phyloP scores from a whole-genome alignment of 208 protist species.

The Giardia duodenalis region DNA sequence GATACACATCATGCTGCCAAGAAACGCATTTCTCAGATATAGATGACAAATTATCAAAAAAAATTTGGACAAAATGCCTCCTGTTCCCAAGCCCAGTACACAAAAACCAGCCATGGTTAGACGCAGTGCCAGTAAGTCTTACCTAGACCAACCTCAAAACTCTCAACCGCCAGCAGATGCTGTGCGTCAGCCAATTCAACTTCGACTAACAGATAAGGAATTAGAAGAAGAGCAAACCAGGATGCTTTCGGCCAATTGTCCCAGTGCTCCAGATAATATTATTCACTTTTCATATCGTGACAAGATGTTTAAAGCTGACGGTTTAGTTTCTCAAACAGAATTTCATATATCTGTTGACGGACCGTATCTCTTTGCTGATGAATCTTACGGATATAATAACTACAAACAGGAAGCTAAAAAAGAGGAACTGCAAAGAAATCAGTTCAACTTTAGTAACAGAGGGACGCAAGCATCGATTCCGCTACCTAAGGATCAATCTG shows the following conservation, averaged over 20 bases:
- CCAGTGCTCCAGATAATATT: slow-evolving; percentile 7
- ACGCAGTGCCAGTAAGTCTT: too few relatives aligned
- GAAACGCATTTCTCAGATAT: too few relatives aligned
- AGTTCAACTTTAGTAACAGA: slow-evolving; percentile 23
- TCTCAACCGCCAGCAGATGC: too few relatives aligned
- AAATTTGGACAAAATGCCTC: too few relatives aligned
- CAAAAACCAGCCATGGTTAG: too few relatives aligned
- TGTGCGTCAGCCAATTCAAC: too few relatives aligned
- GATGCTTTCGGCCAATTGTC: neutral
- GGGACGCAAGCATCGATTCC: neutral
- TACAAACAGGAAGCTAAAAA: neutral
- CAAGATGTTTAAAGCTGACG: neutral
- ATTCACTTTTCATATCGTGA: neutral
- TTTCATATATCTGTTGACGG: slow-evolving; percentile 25
- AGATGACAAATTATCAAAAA: too few relatives aligned
- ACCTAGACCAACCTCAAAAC: too few relatives aligned
- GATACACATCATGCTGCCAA: too few relatives aligned
- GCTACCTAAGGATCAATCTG: neutral
- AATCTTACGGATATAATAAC: neutral
- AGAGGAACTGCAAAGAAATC: neutral
- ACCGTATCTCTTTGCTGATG: neutral
- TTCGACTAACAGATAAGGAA: neutral
- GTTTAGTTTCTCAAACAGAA: neutral
- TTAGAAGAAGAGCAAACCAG: neutral
- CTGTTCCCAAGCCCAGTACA: too few relatives aligned